Evolutionary conservation across 2,329 filamentous ascomycete genomes (phyloP).

Genomic region (Thelonectria rubi): DNA sequence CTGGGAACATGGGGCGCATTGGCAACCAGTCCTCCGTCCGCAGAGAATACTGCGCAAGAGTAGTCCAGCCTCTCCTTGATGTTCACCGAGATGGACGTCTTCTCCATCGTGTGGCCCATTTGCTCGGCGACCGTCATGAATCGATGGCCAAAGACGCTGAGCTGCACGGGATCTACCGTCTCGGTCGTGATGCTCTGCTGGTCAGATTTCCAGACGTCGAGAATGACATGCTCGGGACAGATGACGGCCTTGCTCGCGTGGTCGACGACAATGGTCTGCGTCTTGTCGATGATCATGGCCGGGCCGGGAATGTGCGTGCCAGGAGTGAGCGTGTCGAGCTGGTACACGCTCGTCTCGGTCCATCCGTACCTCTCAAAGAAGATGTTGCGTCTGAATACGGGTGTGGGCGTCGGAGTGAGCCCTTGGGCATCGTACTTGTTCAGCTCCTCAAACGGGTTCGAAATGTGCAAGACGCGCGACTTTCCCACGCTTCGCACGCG

Average conservation of each 20-base stretch:
- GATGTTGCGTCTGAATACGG: conserved; percentile 34
- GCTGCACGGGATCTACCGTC: conserved; percentile 75
- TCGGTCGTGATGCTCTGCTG: conserved; percentile 30
- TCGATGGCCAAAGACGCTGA: conserved; percentile 78
- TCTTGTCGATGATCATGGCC: conserved; percentile 76
- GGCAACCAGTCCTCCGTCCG: conserved; percentile 75
- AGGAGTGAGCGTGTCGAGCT: conserved; percentile 32
- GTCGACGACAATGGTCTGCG: conserved; percentile 79
- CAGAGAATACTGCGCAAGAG: conserved; percentile 79
- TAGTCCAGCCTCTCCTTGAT: conserved; percentile 84
- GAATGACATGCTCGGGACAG: conserved; percentile 47
- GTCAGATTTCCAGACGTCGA: conserved; percentile 43
- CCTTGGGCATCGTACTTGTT: conserved; percentile 25
- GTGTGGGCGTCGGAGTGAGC: conserved; percentile 23
- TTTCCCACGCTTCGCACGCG: conserved; percentile 52
- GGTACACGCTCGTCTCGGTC: conserved; percentile 40
- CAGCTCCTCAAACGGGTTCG: conserved; percentile 40
- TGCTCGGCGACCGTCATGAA: conserved; percentile 87
- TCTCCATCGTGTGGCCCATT: conserved; percentile 80
- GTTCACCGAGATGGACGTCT: conserved; percentile 79
- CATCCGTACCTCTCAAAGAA: conserved; percentile 42
- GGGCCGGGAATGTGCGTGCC: conserved; percentile 58
- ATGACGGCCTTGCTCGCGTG: conserved; percentile 46
- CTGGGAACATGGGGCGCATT: conserved; percentile 80
- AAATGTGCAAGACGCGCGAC: conserved; percentile 36